Conservation (phyloP, 345 rosid species). For the Citrus mangshanensis region DNA sequence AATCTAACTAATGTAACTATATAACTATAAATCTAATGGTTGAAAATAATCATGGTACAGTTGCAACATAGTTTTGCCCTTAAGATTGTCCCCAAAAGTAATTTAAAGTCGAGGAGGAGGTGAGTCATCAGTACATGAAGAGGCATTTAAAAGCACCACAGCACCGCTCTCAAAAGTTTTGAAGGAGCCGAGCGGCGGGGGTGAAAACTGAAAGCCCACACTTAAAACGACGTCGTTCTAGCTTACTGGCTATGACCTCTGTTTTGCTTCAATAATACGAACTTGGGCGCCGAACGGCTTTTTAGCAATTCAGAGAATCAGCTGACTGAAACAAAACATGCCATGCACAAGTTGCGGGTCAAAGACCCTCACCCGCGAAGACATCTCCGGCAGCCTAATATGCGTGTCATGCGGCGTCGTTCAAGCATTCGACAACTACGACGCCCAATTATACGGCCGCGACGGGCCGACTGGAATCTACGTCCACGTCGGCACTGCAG, state of each 20-base stretch:
- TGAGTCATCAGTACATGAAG: too few species aligned
- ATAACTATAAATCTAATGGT: too few species aligned
- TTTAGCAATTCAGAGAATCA: neutral
- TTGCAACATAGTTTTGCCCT: too few species aligned
- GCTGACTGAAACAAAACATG: neutral
- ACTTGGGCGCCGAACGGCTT: neutral
- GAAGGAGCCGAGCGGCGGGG: too few species aligned
- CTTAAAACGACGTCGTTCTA: neutral
- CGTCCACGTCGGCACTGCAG: conserved; percentile 52
- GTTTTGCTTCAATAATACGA: too few species aligned
- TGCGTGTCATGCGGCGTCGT: conserved; percentile 51
- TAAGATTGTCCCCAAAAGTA: too few species aligned
- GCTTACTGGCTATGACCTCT: rapidly evolving
- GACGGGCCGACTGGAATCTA: conserved; percentile 58
- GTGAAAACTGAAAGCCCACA: too few species aligned
- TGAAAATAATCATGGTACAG: too few species aligned
- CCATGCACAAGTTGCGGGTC: conserved; percentile 51
- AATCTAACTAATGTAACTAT: too few species aligned
- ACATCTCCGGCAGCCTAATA: conserved; percentile 31
- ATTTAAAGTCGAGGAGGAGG: too few species aligned
- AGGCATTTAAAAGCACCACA: too few species aligned
- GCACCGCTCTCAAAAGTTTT: too few species aligned
- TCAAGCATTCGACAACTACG: conserved; percentile 40
- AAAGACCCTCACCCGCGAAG: conserved; percentile 42
- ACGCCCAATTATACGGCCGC: conserved; percentile 39